phyloP scores from a whole-genome alignment of 176 grass and related monocot species.

The Paspalum notatum region DNA sequence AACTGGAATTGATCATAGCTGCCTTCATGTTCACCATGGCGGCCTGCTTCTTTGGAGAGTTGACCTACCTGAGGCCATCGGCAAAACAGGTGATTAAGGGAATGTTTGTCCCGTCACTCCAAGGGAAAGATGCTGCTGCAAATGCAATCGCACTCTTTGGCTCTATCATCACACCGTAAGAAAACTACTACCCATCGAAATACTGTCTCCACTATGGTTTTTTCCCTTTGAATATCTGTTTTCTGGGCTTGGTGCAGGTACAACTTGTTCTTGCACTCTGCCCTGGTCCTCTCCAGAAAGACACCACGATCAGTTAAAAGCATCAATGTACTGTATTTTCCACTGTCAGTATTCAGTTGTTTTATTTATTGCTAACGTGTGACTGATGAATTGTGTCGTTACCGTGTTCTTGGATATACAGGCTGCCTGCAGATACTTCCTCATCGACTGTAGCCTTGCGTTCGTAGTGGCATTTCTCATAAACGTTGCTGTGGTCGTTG shows the following conservation, averaged over 20 bases:
- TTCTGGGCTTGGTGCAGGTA: constrained; percentile 29
- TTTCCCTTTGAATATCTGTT: too few species aligned
- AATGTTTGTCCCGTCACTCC: constrained; percentile 70
- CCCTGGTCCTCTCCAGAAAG: constrained; percentile 78
- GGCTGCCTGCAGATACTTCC: constrained; percentile 66
- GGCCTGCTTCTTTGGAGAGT: constrained; percentile 79
- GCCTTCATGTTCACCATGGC: constrained; percentile 77
- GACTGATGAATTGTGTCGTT: too few species aligned
- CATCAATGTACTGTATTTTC: constrained; percentile 22
- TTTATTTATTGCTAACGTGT: too few species aligned
- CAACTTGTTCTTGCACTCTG: constrained; percentile 91
- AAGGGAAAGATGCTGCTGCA: constrained; percentile 51
- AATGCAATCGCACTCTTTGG: constrained; percentile 79
- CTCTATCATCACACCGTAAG: constrained; percentile 83
- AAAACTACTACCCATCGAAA: neutral
- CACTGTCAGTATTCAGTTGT: too few species aligned
- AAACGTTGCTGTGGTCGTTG: constrained; percentile 56
- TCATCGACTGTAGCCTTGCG: constrained; percentile 55
- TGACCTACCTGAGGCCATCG: constrained; percentile 76
- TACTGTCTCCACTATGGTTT: too few species aligned
- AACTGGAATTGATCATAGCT: constrained; percentile 63
- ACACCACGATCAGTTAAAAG: constrained; percentile 57
- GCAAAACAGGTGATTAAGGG: constrained; percentile 60
- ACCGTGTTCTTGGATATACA: neutral
- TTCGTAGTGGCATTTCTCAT: constrained; percentile 70